phyloP scores from a whole-genome alignment of 306 rosid species.

The Sicyos edulis region DNA sequence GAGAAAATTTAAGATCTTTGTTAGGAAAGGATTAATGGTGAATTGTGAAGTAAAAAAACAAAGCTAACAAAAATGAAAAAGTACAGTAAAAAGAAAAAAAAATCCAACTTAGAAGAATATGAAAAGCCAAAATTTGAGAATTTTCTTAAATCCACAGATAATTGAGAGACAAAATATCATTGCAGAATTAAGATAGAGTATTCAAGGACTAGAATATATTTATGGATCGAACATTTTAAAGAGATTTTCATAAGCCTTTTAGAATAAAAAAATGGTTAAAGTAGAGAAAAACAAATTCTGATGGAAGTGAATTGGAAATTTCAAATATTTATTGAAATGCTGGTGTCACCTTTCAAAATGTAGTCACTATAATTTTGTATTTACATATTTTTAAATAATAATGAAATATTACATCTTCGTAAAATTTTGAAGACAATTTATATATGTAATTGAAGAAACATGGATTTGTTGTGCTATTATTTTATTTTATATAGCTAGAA shows the following conservation, averaged over 20 bases:
- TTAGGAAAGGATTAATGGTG: not conserved
- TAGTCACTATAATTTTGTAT: not conserved
- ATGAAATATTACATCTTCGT: not conserved
- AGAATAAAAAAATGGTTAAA: not conserved
- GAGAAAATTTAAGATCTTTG: not conserved
- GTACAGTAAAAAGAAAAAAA: not conserved
- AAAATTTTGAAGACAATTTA: not conserved
- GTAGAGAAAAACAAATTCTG: not conserved
- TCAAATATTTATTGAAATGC: not conserved
- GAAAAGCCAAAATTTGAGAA: not conserved
- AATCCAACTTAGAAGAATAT: not conserved
- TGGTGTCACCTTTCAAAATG: not conserved
- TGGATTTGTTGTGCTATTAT: not conserved
- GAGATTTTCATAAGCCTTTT: not conserved
- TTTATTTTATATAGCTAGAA: not conserved
- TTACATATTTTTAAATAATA: not conserved
- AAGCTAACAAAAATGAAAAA: not conserved
- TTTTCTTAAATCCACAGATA: not conserved
- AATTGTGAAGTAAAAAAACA: not conserved
- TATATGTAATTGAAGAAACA: not conserved
- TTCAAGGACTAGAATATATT: not conserved
- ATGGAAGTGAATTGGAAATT: not conserved
- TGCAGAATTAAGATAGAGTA: not conserved
- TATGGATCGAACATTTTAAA: not conserved
- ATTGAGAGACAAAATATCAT: not conserved